Conservation (phyloP, 2,329 filamentous ascomycete species). For the Colletotrichum cuscutae region DNA sequence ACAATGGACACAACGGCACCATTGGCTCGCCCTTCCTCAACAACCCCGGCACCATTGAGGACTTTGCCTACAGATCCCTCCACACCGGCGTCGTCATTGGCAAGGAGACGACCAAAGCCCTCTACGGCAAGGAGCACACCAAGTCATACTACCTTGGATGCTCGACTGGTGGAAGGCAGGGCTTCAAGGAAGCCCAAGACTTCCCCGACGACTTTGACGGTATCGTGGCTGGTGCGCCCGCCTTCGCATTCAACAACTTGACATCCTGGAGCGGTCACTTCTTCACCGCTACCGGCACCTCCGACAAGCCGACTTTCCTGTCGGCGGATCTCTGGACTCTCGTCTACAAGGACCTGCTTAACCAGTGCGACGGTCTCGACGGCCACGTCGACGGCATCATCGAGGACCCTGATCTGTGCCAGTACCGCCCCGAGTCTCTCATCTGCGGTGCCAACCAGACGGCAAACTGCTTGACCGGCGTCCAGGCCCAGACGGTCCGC, state of each 20-base stretch:
- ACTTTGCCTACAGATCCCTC: slow-evolving; percentile 46
- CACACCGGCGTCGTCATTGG: slow-evolving; percentile 48
- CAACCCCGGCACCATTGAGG: slow-evolving; percentile 48
- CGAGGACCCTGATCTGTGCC: slow-evolving; percentile 31
- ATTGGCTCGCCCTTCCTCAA: slow-evolving; percentile 44
- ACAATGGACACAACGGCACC: slow-evolving; percentile 60
- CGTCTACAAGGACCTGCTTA: slow-evolving; percentile 39
- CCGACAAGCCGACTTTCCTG: slow-evolving; percentile 44
- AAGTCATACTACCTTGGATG: slow-evolving; percentile 62
- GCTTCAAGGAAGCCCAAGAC: slow-evolving; percentile 56
- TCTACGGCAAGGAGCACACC: slow-evolving; percentile 50
- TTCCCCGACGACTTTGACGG: slow-evolving; percentile 63
- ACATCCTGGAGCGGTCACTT: slow-evolving; percentile 36
- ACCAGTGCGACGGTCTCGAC: slow-evolving; percentile 41
- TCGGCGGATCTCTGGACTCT: slow-evolving; percentile 44
- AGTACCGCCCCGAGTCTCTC: slow-evolving; percentile 53
- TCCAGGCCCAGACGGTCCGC: slow-evolving; percentile 49
- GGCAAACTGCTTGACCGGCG: slow-evolving; percentile 15
- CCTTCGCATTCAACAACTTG: slow-evolving; percentile 54
- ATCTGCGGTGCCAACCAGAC: slow-evolving; percentile 45
- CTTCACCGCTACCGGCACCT: slow-evolving; percentile 54
- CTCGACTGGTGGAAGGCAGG: slow-evolving; percentile 63
- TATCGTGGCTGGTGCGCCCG: slow-evolving; percentile 50
- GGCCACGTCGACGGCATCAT: slow-evolving; percentile 40
- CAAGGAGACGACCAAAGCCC: slow-evolving; percentile 58